phyloP scores from a whole-genome alignment of 2,329 filamentous ascomycete species.

The Plectosphaerella cucumerina region DNA sequence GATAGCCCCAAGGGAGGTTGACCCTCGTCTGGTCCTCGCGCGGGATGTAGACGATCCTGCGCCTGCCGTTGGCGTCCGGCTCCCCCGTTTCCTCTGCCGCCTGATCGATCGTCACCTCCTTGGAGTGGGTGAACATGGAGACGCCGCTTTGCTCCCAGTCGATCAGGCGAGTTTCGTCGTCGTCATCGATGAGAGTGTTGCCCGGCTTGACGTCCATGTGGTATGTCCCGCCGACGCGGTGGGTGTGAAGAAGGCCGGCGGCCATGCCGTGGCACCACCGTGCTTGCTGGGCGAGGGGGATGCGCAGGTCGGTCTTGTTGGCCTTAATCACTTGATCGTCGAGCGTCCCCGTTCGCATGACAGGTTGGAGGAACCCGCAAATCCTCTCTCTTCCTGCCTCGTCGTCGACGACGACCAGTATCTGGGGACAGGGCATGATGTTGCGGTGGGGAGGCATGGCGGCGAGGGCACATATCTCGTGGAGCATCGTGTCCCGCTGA shows the following conservation, averaged over 20 bases:
- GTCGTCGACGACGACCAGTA: constrained; percentile 8
- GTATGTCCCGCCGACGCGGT: constrained; percentile 15
- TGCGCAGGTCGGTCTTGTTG: constrained; percentile 6
- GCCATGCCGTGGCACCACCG: constrained; percentile 19
- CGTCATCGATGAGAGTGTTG: constrained; percentile 19
- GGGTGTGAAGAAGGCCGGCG: constrained; percentile 15
- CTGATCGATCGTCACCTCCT: constrained; percentile 12
- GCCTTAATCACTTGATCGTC: constrained; percentile 11
- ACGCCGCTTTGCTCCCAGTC: constrained; percentile 22
- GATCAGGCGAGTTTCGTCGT: constrained; percentile 13
- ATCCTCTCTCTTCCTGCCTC: neutral
- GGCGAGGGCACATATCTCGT: constrained; percentile 11
- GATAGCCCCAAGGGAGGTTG: constrained; percentile 11
- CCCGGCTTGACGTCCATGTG: constrained; percentile 25
- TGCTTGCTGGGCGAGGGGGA: constrained; percentile 12
- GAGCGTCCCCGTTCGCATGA: constrained; percentile 8
- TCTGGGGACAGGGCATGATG: constrained; percentile 12
- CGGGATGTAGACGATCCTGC: constrained; percentile 11
- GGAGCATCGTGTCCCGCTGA: constrained; percentile 10
- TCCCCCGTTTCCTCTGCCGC: constrained; percentile 4
- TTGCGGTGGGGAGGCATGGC: constrained; percentile 13
- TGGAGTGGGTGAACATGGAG: constrained; percentile 13
- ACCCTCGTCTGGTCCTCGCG: constrained; percentile 7
- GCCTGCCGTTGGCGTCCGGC: constrained; percentile 1
- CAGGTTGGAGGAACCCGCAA: constrained; percentile 14